Percentiles rank a stretch among this genome's conserved stretches.
Conservation (phyloP, 2,329 filamentous ascomycete genomes). For the Apiospora pterosperma region DNA sequence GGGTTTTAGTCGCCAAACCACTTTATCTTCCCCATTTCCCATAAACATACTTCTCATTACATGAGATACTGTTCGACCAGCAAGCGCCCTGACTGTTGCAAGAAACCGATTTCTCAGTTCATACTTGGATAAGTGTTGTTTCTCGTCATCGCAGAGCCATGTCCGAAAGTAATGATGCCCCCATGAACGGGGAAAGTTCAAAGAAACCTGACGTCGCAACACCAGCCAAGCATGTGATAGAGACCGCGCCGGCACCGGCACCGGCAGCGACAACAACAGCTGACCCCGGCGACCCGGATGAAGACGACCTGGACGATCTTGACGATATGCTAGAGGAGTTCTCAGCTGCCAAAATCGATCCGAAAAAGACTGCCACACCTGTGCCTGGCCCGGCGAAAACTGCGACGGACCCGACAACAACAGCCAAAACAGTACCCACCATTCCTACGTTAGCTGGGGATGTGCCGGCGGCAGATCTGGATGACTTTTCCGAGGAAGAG, state of each 20-base stretch:
- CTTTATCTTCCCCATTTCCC: neutral
- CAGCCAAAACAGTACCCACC: conserved; percentile 5
- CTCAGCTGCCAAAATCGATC: conserved; percentile 58
- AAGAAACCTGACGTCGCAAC: neutral
- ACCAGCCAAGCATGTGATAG: conserved; percentile 5
- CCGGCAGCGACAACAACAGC: neutral
- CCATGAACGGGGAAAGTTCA: neutral
- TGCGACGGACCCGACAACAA: conserved; percentile 16
- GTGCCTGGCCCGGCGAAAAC: conserved; percentile 16
- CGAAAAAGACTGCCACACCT: conserved; percentile 33
- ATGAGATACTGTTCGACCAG: neutral
- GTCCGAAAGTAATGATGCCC: neutral
- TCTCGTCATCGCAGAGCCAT: neutral
- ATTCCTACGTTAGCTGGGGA: conserved; percentile 17
- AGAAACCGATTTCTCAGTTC: neutral
- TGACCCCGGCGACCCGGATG: conserved; percentile 66
- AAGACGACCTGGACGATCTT: conserved; percentile 87
- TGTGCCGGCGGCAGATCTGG: conserved; percentile 26
- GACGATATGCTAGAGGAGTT: conserved; percentile 97
- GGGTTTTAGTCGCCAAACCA: neutral
- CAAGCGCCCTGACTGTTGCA: neutral
- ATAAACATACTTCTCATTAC: neutral
- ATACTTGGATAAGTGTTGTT: neutral
- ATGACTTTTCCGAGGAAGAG: conserved; percentile 64
- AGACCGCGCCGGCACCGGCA: neutral